Evolutionary conservation across 2,329 filamentous ascomycete genomes (phyloP).

Genomic region (Colletotrichum kahawae): DNA sequence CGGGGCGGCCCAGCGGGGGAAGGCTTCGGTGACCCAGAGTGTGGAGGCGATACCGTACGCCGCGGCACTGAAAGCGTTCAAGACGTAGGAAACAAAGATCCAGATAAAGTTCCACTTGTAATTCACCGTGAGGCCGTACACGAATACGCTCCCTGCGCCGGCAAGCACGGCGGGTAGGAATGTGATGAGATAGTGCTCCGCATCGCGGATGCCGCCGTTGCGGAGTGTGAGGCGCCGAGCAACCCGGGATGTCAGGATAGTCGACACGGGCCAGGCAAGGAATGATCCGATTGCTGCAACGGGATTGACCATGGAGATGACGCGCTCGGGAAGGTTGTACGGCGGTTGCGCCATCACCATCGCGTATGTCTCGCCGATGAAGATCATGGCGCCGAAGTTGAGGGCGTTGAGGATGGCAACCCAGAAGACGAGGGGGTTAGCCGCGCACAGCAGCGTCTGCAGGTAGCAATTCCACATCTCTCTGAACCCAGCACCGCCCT

Average conservation of each 20-base stretch:
- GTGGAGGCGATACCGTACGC: slow-evolving; percentile 25
- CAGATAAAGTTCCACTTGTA: slow-evolving; percentile 21
- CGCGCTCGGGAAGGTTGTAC: slow-evolving; percentile 17
- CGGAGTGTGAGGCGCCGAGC: slow-evolving; percentile 27
- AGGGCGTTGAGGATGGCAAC: slow-evolving; percentile 28
- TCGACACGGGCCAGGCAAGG: slow-evolving; percentile 20
- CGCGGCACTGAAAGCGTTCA: slow-evolving; percentile 27
- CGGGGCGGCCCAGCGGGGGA: slow-evolving; percentile 30
- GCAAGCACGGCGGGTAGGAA: slow-evolving; percentile 26
- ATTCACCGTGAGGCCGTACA: slow-evolving; percentile 25
- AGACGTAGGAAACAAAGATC: slow-evolving; percentile 9
- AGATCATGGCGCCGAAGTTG: slow-evolving; percentile 28
- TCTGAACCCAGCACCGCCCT: slow-evolving; percentile 12
- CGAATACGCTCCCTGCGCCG: slow-evolving; percentile 22
- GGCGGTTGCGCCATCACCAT: slow-evolving; percentile 22
- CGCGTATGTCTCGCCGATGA: slow-evolving; percentile 26
- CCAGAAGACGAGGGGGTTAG: slow-evolving; percentile 32
- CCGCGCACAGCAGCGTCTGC: slow-evolving; percentile 28
- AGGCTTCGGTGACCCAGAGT: slow-evolving; percentile 30
- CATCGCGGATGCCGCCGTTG: slow-evolving; percentile 28
- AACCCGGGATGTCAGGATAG: slow-evolving; percentile 24
- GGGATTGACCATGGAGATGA: slow-evolving; percentile 15
- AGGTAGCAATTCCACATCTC: slow-evolving; percentile 23
- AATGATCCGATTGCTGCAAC: slow-evolving; percentile 17
- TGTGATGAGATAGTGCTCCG: slow-evolving; percentile 29